Conservation (phyloP, 805 yeast genomes). For the Kluyveromyces lactis region DNA sequence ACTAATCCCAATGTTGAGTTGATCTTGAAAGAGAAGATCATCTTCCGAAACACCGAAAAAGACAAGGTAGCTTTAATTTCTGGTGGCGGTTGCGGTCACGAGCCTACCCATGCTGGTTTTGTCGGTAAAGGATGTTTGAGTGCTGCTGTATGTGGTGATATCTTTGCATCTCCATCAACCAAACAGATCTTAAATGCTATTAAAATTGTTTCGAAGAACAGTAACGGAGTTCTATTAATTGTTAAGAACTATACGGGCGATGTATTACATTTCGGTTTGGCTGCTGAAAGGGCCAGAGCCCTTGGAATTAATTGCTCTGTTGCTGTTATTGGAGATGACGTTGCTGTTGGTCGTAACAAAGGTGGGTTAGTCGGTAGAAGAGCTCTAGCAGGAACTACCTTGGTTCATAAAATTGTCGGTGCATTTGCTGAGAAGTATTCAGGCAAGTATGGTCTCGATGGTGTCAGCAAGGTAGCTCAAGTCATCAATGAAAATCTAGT, state of each 20-base stretch:
- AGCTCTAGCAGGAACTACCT: slow-evolving; percentile 85
- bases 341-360: slow-evolving; percentile 84
- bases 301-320: slow-evolving; percentile 66
- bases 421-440: slow-evolving; percentile 46
- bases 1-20: slow-evolving; percentile 32
- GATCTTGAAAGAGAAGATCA: slow-evolving; percentile 31
- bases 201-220: slow-evolving; percentile 28
- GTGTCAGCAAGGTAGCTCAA: slow-evolving; percentile 51
- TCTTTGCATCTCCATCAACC: slow-evolving; percentile 95
- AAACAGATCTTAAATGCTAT: slow-evolving; percentile 72
- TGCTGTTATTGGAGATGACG: slow-evolving; percentile 82
- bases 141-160: slow-evolving; percentile 83
- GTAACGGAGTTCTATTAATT: slow-evolving; percentile 60
- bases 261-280: slow-evolving; percentile 84
- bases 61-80: slow-evolving; percentile 65
- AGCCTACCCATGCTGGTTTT: slow-evolving; percentile 88
- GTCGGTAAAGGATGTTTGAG: slow-evolving; percentile 78
- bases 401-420: slow-evolving; percentile 81
- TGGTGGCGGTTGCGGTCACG: slow-evolving; percentile 97
- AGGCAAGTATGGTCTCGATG: slow-evolving; percentile 38
- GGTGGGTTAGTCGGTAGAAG: slow-evolving; percentile 91
- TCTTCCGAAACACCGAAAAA: slow-evolving; percentile 28
- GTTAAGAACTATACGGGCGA: slow-evolving; percentile 96
- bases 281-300: slow-evolving; percentile 79
- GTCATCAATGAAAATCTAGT: slow-evolving; percentile 58